A percentile compares a stretch with the other conserved stretches of the same genome.
These are phyloP conservation scores for Xanthoconium separans DNA, from an alignment of 1,284 basidiomycete species.

Conservation along the genomic window DNA sequence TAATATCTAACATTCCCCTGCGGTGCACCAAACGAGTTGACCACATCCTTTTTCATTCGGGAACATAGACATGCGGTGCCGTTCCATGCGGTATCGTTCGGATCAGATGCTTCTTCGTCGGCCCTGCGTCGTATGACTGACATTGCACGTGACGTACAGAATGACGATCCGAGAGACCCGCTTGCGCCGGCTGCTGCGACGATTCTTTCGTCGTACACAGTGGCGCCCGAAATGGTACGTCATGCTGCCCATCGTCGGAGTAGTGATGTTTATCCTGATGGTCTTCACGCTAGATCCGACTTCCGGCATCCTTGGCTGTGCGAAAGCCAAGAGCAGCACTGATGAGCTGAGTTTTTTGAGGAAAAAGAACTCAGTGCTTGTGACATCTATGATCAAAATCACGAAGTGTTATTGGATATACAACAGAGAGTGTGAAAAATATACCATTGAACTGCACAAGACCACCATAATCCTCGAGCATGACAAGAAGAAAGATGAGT, in stretches of 20 bases:
- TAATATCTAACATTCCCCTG: constrained; percentile 19
- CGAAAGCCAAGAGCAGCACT: constrained; percentile 53
- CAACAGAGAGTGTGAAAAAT: too few relatives aligned
- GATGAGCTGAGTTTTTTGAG: constrained; percentile 36
- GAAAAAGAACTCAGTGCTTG: too few relatives aligned
- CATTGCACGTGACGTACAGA: constrained; percentile 51
- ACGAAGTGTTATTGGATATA: too few relatives aligned
- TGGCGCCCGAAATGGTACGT: constrained; percentile 55
- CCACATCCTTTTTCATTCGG: background rate
- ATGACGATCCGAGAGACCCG: constrained; percentile 45
- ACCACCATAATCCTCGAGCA: too few relatives aligned
- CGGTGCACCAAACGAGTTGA: constrained; percentile 1
- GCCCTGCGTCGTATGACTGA: constrained; percentile 52
- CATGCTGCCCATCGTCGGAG: too few relatives aligned
- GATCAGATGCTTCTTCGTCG: constrained; percentile 34
- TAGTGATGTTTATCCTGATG: too few relatives aligned
- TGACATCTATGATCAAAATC: too few relatives aligned
- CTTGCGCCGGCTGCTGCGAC: too few relatives aligned
- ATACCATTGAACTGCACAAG: too few relatives aligned
- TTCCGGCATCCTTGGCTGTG: constrained; percentile 61
- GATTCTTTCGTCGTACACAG: constrained; percentile 50
- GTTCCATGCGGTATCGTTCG: constrained; percentile 61
- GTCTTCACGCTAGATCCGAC: constrained; percentile 37
- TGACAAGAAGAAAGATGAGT: too few relatives aligned
- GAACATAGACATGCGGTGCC: constrained; percentile 58